phyloP scores from a whole-genome alignment of 352 stramenopile genomes.

The Plasmopara halstedii region DNA sequence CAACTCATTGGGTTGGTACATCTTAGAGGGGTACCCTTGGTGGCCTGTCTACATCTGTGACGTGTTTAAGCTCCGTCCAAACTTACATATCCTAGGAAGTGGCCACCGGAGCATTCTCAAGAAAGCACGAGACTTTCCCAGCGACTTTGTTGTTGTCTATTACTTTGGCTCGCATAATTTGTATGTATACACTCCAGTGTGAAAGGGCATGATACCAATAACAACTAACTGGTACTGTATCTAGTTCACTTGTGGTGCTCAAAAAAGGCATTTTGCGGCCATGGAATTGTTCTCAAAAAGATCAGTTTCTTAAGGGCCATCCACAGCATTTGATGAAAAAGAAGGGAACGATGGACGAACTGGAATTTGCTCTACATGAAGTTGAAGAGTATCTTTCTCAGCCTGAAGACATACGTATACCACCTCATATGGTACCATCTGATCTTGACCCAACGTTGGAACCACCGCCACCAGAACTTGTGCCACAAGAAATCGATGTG shows the following conservation, averaged over 20 bases:
- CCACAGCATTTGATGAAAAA: slow-evolving; percentile 69
- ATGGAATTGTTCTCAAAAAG: slow-evolving; percentile 71
- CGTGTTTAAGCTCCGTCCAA: slow-evolving; percentile 59
- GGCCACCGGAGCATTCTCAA: slow-evolving; percentile 61
- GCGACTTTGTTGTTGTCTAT: slow-evolving; percentile 72
- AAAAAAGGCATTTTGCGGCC: slow-evolving; percentile 59
- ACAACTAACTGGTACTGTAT: not conserved
- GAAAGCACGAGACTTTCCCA: slow-evolving; percentile 64
- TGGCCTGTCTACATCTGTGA: slow-evolving; percentile 85
- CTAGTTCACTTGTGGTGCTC: slow-evolving; percentile 43
- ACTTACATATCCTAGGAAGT: slow-evolving; percentile 55
- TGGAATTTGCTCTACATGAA: slow-evolving; percentile 50
- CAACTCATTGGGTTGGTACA: slow-evolving; percentile 80
- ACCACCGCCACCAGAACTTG: slow-evolving; percentile 36
- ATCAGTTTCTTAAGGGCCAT: slow-evolving; percentile 57
- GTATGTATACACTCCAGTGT: slow-evolving; percentile 27
- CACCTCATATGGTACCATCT: slow-evolving; percentile 72
- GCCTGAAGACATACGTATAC: slow-evolving; percentile 64
- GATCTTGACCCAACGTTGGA: slow-evolving; percentile 71
- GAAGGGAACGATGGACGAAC: slow-evolving; percentile 36
- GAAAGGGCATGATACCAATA: not conserved
- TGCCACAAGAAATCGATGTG: slow-evolving; percentile 15
- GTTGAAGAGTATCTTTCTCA: slow-evolving; percentile 72
- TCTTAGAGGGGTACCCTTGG: slow-evolving; percentile 80
- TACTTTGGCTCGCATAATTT: slow-evolving; percentile 82